Conservation (phyloP, 2,329 filamentous ascomycete genomes). For the Leptographium lundbergii region DNA sequence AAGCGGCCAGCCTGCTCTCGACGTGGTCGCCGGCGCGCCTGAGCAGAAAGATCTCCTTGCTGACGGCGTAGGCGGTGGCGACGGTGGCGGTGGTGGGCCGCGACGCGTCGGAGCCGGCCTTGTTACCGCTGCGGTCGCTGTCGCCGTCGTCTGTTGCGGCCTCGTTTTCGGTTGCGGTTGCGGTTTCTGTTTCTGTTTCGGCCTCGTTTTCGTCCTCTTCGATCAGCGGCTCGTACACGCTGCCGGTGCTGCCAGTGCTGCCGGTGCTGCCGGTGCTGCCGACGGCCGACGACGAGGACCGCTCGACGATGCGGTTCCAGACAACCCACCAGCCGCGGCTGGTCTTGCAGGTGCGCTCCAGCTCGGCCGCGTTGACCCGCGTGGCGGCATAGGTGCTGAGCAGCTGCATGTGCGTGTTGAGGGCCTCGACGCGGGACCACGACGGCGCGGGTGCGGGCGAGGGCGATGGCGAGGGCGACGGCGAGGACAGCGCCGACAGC, state of each 20-base stretch:
- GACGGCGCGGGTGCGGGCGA: conserved; percentile 5
- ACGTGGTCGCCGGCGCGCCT: conserved; percentile 45
- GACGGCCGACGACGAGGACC: conserved; percentile 3
- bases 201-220: conserved; percentile 3
- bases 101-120: not conserved
- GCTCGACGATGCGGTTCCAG: conserved; percentile 45
- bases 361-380: conserved; percentile 27
- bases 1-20: conserved; percentile 20
- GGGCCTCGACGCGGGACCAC: conserved; percentile 50
- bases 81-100: not conserved
- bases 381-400: conserved; percentile 42
- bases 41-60: conserved; percentile 51
- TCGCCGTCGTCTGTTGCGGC: not conserved
- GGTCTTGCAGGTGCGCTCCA: conserved; percentile 54
- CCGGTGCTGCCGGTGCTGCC: not conserved
- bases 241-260: not conserved
- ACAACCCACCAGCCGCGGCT: conserved; percentile 58
- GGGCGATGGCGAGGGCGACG: no score
- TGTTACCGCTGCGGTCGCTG: not conserved
- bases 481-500: conserved; percentile 1
- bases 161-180: not conserved
- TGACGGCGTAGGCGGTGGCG: conserved; percentile 15
- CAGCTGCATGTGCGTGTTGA: conserved; percentile 53
- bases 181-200: not conserved
- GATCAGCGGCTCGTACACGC: not conserved